Conservation (phyloP, 805 yeast species). For the Candida maesae region DNA sequence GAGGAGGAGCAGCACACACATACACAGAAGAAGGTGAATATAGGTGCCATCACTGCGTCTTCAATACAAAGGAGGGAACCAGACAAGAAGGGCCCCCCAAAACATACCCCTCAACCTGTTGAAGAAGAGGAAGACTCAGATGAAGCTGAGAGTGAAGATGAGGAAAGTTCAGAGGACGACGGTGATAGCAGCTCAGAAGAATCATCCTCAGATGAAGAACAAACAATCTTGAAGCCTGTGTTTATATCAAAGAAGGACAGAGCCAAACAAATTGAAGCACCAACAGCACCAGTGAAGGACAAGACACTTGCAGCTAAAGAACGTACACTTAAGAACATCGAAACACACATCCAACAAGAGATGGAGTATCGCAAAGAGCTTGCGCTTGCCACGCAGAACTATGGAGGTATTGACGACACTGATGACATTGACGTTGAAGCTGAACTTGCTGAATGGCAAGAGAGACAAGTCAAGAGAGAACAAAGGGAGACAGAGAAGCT, state of each 20-base stretch:
- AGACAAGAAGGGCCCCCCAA: neutral
- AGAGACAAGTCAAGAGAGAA: conserved; percentile 46
- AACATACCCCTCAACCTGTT: neutral
- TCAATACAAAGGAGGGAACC: neutral
- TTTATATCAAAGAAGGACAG: conserved; percentile 20
- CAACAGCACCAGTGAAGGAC: conserved; percentile 6
- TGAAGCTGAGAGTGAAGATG: neutral
- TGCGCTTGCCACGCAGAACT: conserved; percentile 23
- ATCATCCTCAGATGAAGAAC: conserved; percentile 13
- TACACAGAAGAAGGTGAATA: conserved; percentile 6
- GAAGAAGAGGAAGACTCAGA: neutral
- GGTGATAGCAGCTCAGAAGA: conserved; percentile 21
- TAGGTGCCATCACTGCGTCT: neutral
- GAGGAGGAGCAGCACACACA: conserved; percentile 1
- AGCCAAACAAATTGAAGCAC: neutral
- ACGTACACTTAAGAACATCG: conserved; percentile 25
- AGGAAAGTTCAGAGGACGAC: conserved; percentile 17
- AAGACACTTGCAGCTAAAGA: conserved; percentile 26
- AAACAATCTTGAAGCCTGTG: conserved; percentile 24
- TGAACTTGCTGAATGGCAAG: conserved; percentile 55
- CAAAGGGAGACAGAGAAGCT: conserved; percentile 20
- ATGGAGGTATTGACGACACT: conserved; percentile 48
- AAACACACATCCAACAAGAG: conserved; percentile 25
- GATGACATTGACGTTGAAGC: conserved; percentile 53
- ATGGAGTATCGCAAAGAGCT: conserved; percentile 18